Base-by-base conservation (phyloP, 2,329 filamentous ascomycete species). In the Talaromyces pinophilus region DNA sequence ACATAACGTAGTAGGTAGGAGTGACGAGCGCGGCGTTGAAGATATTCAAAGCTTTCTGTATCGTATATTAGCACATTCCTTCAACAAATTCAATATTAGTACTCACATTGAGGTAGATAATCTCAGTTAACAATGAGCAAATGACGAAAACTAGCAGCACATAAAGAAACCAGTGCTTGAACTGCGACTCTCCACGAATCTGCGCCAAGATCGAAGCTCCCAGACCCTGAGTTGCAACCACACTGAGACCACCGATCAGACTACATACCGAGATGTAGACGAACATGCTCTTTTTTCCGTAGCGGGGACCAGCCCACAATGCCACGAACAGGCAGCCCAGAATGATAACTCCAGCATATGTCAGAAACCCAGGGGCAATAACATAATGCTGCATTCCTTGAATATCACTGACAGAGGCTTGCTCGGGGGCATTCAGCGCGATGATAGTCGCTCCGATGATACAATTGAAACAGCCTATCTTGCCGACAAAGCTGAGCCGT, bases 1-100 rank as follows among this genome's bases (percentile, higher is more conserved):
- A 99, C 82, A 96, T 94, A 70, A 99, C 95, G 78, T 99, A 99
- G 81, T 99, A 99, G 2, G 95, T 99, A 0, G 95, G 95, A 0
- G 95, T 99, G 67, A 99, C 95, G 70, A 99, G 86, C 7, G 95
- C 94, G 44, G 95, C 95, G 74, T 99, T 98, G 84, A 94, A 98
- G 60, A 99, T 80, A 75, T 99, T 98, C 65, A 98, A 85, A 5
- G 95, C 95, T 97, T 99, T 99, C 93, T 98, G 80, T 8, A 42
- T 35, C 11, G 5, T n/a, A 25, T 28, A 33, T 61, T 62, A 50
- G 38, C 46, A 59, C 3, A 33, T 15, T 30, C 7, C 52, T 30
- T n/a, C 42, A 15, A 13, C 11, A 44, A 25, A 19, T 22, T 35
- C 55, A 19, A 40, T 54, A 44, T 15, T 13, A 6, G 33, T 22